These are phyloP conservation scores for Lycium barbarum DNA, from an alignment of 257 asterid species.

Conservation along the genomic window DNA sequence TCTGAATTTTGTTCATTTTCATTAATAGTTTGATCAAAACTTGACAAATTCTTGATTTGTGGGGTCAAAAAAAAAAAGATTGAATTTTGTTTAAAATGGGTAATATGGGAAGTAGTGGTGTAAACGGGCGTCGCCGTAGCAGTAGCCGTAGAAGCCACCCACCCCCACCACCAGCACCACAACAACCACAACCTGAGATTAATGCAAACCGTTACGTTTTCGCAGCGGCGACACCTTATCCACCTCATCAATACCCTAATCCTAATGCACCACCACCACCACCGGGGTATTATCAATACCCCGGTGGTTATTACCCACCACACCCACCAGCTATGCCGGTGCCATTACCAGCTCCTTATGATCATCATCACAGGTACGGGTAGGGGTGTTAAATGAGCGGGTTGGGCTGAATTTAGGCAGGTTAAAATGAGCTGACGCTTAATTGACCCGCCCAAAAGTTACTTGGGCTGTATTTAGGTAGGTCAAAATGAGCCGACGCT, in stretches of 20 bases:
- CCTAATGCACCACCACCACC: slow-evolving; percentile 65
- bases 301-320: slow-evolving; percentile 77
- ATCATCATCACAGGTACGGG: slow-evolving; percentile 60
- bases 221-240: slow-evolving; percentile 98
- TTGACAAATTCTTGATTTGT: background rate
- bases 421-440: no score
- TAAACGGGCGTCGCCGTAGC: slow-evolving; percentile 64
- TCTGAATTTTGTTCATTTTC: background rate
- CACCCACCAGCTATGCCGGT: slow-evolving; percentile 65
- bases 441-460: no score
- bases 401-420: no score
- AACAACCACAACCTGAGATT: slow-evolving; percentile 75
- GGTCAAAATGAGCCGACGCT: no score
- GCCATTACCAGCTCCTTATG: slow-evolving; percentile 80
- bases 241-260: slow-evolving; percentile 80
- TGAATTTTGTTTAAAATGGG: slow-evolving; percentile 58
- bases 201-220: slow-evolving; percentile 86
- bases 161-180: slow-evolving; percentile 80
- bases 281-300: slow-evolving; percentile 68
- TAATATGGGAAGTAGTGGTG: slow-evolving; percentile 84
- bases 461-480: no score
- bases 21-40: background rate
- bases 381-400: no score
- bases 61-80: background rate
- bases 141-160: slow-evolving; percentile 62